Conservation (phyloP, 305 asterid genomes). For the Fraxinus velutina region DNA sequence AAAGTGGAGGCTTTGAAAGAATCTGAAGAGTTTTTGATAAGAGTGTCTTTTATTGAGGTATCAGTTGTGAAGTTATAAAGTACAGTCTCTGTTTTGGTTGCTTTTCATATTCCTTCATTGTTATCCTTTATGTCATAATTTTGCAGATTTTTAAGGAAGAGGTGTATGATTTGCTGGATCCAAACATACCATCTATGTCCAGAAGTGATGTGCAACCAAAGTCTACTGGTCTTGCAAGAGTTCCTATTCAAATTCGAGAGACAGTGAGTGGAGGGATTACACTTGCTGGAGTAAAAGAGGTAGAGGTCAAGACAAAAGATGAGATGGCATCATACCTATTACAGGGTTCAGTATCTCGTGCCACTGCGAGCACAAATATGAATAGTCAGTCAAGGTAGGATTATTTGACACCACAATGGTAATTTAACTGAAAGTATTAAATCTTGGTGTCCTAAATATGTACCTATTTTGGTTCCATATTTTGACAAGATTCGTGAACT, state of each 20-base stretch:
- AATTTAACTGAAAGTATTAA: background rate
- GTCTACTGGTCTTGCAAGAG: conserved; percentile 60
- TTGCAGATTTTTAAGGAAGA: conserved; percentile 93
- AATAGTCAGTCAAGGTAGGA: conserved; percentile 83
- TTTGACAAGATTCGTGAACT: background rate
- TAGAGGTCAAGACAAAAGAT: conserved; percentile 78
- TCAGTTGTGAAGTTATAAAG: conserved; percentile 2
- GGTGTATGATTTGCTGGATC: conserved; percentile 79
- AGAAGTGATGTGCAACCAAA: conserved; percentile 41
- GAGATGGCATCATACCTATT: conserved; percentile 85
- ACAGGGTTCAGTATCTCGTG: conserved; percentile 84
- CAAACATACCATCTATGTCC: conserved; percentile 31
- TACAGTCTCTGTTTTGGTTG: background rate
- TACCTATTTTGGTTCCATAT: background rate
- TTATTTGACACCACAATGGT: background rate
- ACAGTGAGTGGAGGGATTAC: conserved; percentile 81
- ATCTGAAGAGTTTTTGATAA: conserved; percentile 63
- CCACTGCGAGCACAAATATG: conserved; percentile 98
- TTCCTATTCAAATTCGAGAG: conserved; percentile 90
- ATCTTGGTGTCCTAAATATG: background rate
- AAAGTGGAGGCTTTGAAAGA: conserved; percentile 58
- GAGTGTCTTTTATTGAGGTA: conserved; percentile 97
- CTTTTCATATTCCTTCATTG: background rate
- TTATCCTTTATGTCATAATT: conserved; percentile 1
- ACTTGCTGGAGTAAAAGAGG: conserved; percentile 96